Percentiles rank a stretch among this genome's conserved stretches.
These are phyloP conservation scores for Solanum acaule DNA, from an alignment of 257 asterid genomes.

Conservation along the genomic window DNA sequence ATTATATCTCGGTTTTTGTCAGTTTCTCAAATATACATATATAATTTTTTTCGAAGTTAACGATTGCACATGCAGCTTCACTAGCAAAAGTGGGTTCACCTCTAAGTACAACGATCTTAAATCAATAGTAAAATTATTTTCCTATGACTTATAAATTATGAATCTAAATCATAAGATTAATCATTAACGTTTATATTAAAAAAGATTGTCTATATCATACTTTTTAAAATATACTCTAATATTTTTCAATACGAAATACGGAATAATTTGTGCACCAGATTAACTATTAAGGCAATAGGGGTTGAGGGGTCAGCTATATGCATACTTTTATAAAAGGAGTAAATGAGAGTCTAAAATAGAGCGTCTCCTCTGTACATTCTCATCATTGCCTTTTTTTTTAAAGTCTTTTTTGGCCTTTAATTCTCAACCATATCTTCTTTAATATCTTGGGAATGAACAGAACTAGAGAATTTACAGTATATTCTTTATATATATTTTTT, in stretches of 20 bases:
- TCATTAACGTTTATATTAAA: too few relatives aligned
- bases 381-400: slow-evolving; percentile 19
- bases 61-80: rapidly evolving
- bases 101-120: too few relatives aligned
- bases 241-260: background rate
- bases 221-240: too few relatives aligned
- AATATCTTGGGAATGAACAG: background rate
- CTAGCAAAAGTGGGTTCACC: rapidly evolving
- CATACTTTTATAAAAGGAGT: background rate
- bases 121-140: too few relatives aligned
- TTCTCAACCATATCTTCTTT: slow-evolving; percentile 7
- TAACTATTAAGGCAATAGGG: background rate
- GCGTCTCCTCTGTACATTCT: slow-evolving; percentile 5
- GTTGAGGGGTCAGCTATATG: background rate
- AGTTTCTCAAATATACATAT: too few relatives aligned
- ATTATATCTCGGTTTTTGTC: too few relatives aligned
- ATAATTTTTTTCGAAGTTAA: too few relatives aligned
- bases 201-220: background rate
- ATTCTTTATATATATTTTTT: too few relatives aligned
- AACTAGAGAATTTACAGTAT: background rate
- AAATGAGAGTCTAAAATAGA: background rate
- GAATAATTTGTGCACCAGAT: background rate
- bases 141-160: background rate
- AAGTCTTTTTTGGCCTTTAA: slow-evolving; percentile 3
- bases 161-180: too few relatives aligned